phyloP scores from a whole-genome alignment of 1,284 basidiomycete species.

The Porodaedalea pini region DNA sequence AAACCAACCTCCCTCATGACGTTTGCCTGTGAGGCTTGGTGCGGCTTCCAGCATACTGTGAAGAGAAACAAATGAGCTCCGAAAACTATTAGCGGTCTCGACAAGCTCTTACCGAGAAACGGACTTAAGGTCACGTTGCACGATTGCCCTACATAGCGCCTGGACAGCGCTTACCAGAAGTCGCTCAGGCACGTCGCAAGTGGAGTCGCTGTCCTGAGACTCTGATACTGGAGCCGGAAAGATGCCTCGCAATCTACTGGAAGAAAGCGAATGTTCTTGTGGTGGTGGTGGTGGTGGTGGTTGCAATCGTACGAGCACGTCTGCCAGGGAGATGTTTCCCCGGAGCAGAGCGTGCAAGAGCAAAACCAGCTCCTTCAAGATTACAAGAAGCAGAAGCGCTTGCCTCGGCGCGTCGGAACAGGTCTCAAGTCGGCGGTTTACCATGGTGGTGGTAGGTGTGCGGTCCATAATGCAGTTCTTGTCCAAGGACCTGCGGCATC shows the following conservation, averaged over 20 bases:
- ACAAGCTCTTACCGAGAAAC: constrained; percentile 1
- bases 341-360: background rate
- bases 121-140: constrained; percentile 2
- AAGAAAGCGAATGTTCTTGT: too few relatives aligned
- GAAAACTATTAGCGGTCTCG: too few relatives aligned
- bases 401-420: background rate
- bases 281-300: too few relatives aligned
- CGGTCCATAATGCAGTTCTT: too few relatives aligned
- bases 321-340: background rate
- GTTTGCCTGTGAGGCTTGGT: background rate
- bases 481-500: too few relatives aligned
- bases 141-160: constrained; percentile 5
- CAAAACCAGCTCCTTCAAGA: background rate
- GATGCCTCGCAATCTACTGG: too few relatives aligned
- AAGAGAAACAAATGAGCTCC: background rate
- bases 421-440: background rate
- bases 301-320: background rate
- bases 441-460: too few relatives aligned
- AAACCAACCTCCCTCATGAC: background rate
- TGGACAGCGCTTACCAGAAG: constrained; percentile 3
- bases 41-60: background rate
- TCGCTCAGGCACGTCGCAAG: background rate
- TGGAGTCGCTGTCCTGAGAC: background rate
- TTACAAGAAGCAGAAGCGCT: background rate
- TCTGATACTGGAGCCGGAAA: background rate